Base-by-base conservation (phyloP, 305 asterid genomes). In the Solanum chacoense region DNA sequence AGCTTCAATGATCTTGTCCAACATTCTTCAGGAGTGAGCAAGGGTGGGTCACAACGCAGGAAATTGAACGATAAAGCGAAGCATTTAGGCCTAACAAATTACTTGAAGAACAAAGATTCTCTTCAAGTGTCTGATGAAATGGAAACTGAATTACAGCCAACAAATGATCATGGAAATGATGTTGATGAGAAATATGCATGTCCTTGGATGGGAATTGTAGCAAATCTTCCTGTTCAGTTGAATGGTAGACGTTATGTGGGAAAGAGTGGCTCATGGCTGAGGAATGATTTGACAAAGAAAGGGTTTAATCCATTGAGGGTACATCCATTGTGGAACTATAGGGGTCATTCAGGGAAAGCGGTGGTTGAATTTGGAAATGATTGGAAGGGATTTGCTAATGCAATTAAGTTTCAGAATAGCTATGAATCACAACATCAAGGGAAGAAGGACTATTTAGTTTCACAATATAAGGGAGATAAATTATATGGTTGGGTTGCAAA, bases 401-500 rank as follows among this genome's bases (percentile, higher is more conserved):
- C 97, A 69, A 88, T 94, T 32, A 90, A 87, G 35, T 96, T 94
- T 59, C 96, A 95, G 89, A 95, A 92, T 90, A 90, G 83, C 28
- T 95, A 89, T 83, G 98, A 93, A 87, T 93, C 89, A 18, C 77
- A 45, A 3, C 91, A 75, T 87, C 95, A 90, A 67, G 96, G 98
- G 36, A 94, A 88, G 90, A 50, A 29, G 87, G 94, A 92, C 32
- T 94, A 97, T 50, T 20, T 83, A 31, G 74, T 7, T 83, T 10
- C 87, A 31, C 42, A 59, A 29, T 9, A 50, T 83, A 87, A 29
- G 88, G 91, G 90, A 22, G 87, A 89, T 55, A 89, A 87, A 63
- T 36, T 93, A 31, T 94, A 91, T 36, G 97, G 97, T 36, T 96
- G 98, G 99, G 87, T 95, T 90, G 99, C 98, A 2, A 90, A 94